Evolutionary conservation across 2,329 filamentous ascomycete genomes (phyloP), one percentile per base, ranked within the genome.

Genomic region (Ophiostoma triangulosporum): DNA sequence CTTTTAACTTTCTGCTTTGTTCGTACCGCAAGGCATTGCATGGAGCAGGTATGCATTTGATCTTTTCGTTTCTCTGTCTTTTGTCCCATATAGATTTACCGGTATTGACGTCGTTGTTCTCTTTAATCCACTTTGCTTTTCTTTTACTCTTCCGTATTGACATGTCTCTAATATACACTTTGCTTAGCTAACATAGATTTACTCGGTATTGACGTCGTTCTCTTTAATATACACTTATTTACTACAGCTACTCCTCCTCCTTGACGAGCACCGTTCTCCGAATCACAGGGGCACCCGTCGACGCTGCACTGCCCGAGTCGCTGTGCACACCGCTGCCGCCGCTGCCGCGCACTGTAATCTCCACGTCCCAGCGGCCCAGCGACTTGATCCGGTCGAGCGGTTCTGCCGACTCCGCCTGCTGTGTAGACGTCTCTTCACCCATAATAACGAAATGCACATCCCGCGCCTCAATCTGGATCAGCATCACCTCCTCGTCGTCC

Each of bases 351-450:
- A 64, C 54, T 14, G 58, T 52, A 53, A 73, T 67, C 32, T 66
- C 61, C 1, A 72, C 61, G 55, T 70, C 64, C 60, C 65, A 73
- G 29, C 61, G 62, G 31, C 71, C 71, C 17, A 73, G 62, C 22
- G 61, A 58, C 63, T 71, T 71, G 60, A 73, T 63, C 51, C 68
- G 65, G 59, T 70, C 67, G 50, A 62, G 63, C 31, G 62, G 63
- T 14, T 68, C 35, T n/a, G n/a, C 35, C n/a, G 35, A n/a, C 35
- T 38, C 35, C n/a, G 35, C 20, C 64, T 15, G 61, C n/a, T 60
- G 12, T 61, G 12, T 55, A 45, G 14, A 53, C 24, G 38, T 40
- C 38, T 22, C 35, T n/a, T 29, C 40, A 8, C 24, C 12, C n/a
- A 4, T 12, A 6, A 36, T n/a, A 15, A 46, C 15, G 50, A 73